Conservation (phyloP, 2,329 filamentous ascomycete species). For the Claviceps quebecensis region DNA sequence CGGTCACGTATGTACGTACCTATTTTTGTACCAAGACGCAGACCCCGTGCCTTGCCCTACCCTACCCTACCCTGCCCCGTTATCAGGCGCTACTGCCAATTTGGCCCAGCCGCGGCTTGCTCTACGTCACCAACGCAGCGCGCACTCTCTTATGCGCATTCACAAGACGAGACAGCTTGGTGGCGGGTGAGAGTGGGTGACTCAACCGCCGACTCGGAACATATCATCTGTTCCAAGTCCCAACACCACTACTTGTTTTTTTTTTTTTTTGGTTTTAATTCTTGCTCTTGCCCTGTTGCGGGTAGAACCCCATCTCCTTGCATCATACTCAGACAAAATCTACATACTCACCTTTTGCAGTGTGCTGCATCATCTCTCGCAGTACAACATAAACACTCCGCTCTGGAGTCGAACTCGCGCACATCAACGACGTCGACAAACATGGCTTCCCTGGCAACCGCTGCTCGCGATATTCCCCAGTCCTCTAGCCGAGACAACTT, state of each 20-base stretch:
- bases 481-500: conserved; percentile 56
- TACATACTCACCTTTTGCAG: background rate
- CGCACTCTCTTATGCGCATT: background rate
- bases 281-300: background rate
- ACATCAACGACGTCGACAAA: conserved; percentile 22
- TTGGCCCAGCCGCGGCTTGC: too few relatives aligned
- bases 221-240: background rate
- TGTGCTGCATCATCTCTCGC: background rate
- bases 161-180: background rate
- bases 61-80: background rate
- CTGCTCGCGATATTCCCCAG: conserved; percentile 54
- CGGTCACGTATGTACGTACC: conserved; percentile 12
- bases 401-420: conserved; percentile 28
- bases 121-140: background rate
- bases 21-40: too few relatives aligned
- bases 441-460: conserved; percentile 53
- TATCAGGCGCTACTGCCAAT: background rate
- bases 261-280: too few relatives aligned
- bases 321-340: background rate
- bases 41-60: background rate
- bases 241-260: background rate
- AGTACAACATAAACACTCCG: conserved; percentile 23
- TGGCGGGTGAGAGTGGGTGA: conserved; percentile 3
- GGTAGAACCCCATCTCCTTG: background rate
- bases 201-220: conserved; percentile 6